Conservation (phyloP, 2,329 filamentous ascomycete species). For the Colletotrichum higginsianum region DNA sequence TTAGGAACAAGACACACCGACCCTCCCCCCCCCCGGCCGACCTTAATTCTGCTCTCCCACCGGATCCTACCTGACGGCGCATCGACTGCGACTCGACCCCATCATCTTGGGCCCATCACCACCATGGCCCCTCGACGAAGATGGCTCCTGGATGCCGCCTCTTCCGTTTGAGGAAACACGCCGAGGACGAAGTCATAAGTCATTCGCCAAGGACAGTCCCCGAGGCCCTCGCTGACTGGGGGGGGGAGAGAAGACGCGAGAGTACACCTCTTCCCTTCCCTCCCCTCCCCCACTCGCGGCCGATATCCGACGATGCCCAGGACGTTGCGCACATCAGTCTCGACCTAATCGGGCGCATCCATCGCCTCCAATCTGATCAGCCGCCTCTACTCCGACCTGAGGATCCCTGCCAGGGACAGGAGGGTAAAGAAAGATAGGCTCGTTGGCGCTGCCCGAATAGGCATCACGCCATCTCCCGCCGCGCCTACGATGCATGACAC, state of each 20-base stretch:
- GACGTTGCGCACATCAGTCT: background rate
- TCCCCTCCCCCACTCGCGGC: background rate
- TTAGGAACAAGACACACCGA: background rate
- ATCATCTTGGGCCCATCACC: constrained; percentile 1
- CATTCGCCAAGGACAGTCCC: background rate
- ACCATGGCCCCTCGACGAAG: background rate
- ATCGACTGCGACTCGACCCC: constrained; percentile 6
- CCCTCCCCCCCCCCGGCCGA: too few species aligned
- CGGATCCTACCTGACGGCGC: constrained; percentile 37
- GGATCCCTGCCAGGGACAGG: background rate
- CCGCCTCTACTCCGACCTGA: constrained; percentile 10
- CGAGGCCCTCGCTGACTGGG: background rate
- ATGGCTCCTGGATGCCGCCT: background rate
- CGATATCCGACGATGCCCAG: constrained; percentile 2
- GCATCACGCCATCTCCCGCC: constrained; percentile 15
- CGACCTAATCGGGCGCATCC: background rate
- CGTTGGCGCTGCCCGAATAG: constrained; percentile 19
- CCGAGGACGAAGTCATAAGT: background rate
- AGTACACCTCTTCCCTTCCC: too few species aligned
- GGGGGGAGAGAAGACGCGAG: too few species aligned
- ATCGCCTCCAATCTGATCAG: background rate
- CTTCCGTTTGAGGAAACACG: background rate
- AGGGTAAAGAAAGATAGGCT: background rate
- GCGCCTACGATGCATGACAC: background rate
- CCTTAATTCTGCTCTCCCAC: constrained; percentile 11